phyloP scores from a whole-genome alignment of 805 yeast genomes.

The Kregervanrija delftensis region DNA sequence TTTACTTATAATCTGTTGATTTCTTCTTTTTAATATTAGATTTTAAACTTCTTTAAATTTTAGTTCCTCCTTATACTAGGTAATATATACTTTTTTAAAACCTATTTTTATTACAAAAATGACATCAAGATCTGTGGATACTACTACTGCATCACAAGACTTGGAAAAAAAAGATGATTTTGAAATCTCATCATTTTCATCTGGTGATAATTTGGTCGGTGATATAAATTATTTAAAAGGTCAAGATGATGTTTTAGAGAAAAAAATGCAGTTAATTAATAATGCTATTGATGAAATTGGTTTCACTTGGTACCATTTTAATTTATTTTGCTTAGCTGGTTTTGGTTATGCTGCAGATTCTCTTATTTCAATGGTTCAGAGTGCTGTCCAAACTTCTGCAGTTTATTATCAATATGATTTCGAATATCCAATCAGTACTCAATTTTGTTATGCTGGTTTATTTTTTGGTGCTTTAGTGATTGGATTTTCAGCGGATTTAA shows the following conservation, averaged over 20 bases:
- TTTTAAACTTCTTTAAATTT: no score
- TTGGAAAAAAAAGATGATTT: no score
- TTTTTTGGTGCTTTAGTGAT: slow-evolving; percentile 46
- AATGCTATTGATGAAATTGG: slow-evolving; percentile 57
- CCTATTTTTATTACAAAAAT: no score
- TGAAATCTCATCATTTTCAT: no score
- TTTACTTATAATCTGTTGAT: no score
- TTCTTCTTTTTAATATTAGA: no score
- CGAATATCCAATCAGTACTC: slow-evolving; percentile 37
- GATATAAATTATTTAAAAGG: slow-evolving; percentile 19
- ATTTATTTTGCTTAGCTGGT: slow-evolving; percentile 45
- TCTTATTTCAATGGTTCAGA: slow-evolving; percentile 40
- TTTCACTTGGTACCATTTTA: slow-evolving; percentile 48
- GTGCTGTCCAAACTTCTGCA: slow-evolving; percentile 39
- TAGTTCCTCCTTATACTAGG: no score
- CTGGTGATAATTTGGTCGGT: background rate
- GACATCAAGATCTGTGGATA: no score
- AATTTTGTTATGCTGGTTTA: slow-evolving; percentile 44
- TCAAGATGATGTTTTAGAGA: slow-evolving; percentile 31
- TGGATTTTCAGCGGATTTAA: slow-evolving; percentile 50
- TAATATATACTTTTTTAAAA: no score
- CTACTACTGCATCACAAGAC: no score
- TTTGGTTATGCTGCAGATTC: slow-evolving; percentile 53
- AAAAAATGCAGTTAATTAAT: slow-evolving; percentile 40
- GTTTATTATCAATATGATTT: slow-evolving; percentile 39